A percentile compares a stretch with the other conserved stretches of the same genome.
Evolutionary conservation across 1,284 basidiomycete genomes (phyloP).

Genomic region (Golubevia pallescens): DNA sequence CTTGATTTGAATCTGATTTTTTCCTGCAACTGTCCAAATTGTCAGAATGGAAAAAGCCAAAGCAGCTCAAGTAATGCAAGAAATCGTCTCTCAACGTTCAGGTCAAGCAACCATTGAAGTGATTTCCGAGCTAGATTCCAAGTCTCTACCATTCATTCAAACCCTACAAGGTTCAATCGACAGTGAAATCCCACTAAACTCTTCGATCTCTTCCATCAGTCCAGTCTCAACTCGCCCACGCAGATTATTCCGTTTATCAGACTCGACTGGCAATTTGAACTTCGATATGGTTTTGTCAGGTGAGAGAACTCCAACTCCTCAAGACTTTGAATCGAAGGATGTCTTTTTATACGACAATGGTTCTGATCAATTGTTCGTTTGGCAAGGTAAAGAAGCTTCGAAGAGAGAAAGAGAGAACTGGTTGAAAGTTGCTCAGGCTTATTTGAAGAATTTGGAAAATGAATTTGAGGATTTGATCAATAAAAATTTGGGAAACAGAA

Average conservation of each 20-base stretch:
- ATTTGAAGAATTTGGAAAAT: constrained; percentile 2
- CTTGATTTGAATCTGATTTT: too few species aligned
- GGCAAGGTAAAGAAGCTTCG: constrained; percentile 5
- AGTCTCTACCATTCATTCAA: constrained; percentile 7
- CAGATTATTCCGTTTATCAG: constrained; percentile 4
- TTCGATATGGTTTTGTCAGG: constrained; percentile 9
- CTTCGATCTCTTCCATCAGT: not conserved
- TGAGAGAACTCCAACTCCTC: not conserved
- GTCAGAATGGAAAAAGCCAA: constrained; percentile 14
- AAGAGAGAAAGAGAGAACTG: not conserved
- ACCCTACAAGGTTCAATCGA: constrained; percentile 6
- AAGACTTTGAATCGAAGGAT: constrained; percentile 6
- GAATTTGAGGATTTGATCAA: too few species aligned
- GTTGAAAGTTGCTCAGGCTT: constrained; percentile 7
- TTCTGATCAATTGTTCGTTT: constrained; percentile 1
- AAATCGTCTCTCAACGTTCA: constrained; percentile 1
- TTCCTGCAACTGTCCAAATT: too few species aligned
- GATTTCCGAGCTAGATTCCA: constrained; percentile 7
- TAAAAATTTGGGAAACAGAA: too few species aligned
- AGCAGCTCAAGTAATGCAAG: constrained; percentile 12
- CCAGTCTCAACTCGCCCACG: not conserved
- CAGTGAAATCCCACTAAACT: not conserved
- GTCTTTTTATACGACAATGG: constrained; percentile 9
- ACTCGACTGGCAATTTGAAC: not conserved
- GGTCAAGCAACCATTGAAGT: constrained; percentile 5